A percentile compares a stretch with the other conserved stretches of the same genome.
These are phyloP conservation scores for Penicillium brevicompactum DNA, from an alignment of 2,329 filamentous ascomycete species.

Conservation along the genomic window DNA sequence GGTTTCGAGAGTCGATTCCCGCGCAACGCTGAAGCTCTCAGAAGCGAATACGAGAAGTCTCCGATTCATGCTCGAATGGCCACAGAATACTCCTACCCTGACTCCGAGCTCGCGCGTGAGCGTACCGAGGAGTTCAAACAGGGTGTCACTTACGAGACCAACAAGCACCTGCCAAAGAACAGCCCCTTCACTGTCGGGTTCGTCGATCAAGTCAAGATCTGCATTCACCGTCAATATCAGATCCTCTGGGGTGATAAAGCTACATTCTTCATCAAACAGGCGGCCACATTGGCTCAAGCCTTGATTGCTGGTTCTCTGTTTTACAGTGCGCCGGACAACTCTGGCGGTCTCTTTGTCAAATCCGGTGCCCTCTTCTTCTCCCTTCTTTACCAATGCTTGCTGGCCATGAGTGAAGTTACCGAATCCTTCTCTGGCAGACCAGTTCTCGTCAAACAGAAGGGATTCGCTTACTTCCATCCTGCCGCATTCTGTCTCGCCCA, in stretches of 20 bases:
- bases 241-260: slow-evolving; percentile 67
- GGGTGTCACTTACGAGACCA: slow-evolving; percentile 57
- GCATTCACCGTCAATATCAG: slow-evolving; percentile 63
- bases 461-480: slow-evolving; percentile 61
- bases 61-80: slow-evolving; percentile 54
- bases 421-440: slow-evolving; percentile 63
- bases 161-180: slow-evolving; percentile 54
- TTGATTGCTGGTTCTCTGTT: slow-evolving; percentile 68
- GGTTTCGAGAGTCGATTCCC: slow-evolving; percentile 50
- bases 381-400: slow-evolving; percentile 62
- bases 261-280: slow-evolving; percentile 65
- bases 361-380: slow-evolving; percentile 66
- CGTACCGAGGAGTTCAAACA: slow-evolving; percentile 58
- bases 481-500: slow-evolving; percentile 47
- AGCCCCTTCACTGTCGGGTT: slow-evolving; percentile 62
- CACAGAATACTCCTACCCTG: slow-evolving; percentile 60
- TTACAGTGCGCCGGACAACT: slow-evolving; percentile 62
- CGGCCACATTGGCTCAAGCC: slow-evolving; percentile 59
- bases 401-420: slow-evolving; percentile 68
- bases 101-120: slow-evolving; percentile 50
- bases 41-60: slow-evolving; percentile 55
- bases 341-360: slow-evolving; percentile 65
- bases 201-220: slow-evolving; percentile 57
- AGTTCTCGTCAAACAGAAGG: slow-evolving; percentile 61
- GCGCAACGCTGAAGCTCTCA: slow-evolving; percentile 47